Evolutionary conservation across 495 filamentous ascomycete genomes (phyloP).

Genomic region (Podospora sp.): DNA sequence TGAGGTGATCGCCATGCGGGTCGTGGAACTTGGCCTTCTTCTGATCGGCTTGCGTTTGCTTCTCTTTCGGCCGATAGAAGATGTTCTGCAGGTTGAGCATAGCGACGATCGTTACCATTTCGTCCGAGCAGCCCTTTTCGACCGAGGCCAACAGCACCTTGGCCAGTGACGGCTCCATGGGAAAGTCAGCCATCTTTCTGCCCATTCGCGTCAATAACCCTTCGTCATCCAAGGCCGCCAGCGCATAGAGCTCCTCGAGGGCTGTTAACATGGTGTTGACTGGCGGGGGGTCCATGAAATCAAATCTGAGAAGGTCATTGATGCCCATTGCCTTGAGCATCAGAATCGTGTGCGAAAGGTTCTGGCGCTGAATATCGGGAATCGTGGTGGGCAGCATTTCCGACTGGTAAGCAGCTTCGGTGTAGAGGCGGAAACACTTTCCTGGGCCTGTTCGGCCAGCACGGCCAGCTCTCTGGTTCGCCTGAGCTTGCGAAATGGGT

Average conservation of each 20-base stretch:
- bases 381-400: slow-evolving; percentile 97
- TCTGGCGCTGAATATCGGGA: slow-evolving; percentile 95
- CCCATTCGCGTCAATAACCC: slow-evolving; percentile 90
- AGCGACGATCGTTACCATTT: slow-evolving; percentile 90
- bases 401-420: slow-evolving; percentile 90
- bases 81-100: slow-evolving; percentile 86
- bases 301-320: slow-evolving; percentile 95
- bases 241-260: slow-evolving; percentile 89
- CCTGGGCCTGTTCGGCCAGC: slow-evolving; percentile 94
- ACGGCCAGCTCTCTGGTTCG: slow-evolving; percentile 90
- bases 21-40: slow-evolving; percentile 98
- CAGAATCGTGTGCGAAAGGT: slow-evolving; percentile 90
- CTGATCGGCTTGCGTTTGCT: slow-evolving; percentile 92
- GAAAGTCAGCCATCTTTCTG: slow-evolving; percentile 97
- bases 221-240: slow-evolving; percentile 94
- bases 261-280: slow-evolving; percentile 98
- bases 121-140: slow-evolving; percentile 85
- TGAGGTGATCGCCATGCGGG: slow-evolving; percentile 90
- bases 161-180: slow-evolving; percentile 82
- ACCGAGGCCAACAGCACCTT: slow-evolving; percentile 89
- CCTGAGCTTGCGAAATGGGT: slow-evolving; percentile 94
- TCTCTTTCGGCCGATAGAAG: slow-evolving; percentile 96
- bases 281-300: slow-evolving; percentile 97
- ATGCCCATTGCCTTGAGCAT: slow-evolving; percentile 99
- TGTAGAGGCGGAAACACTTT: slow-evolving; percentile 96